Base-by-base conservation (phyloP, 1,284 basidiomycete species). In the Cryptococcus depauperatus region DNA sequence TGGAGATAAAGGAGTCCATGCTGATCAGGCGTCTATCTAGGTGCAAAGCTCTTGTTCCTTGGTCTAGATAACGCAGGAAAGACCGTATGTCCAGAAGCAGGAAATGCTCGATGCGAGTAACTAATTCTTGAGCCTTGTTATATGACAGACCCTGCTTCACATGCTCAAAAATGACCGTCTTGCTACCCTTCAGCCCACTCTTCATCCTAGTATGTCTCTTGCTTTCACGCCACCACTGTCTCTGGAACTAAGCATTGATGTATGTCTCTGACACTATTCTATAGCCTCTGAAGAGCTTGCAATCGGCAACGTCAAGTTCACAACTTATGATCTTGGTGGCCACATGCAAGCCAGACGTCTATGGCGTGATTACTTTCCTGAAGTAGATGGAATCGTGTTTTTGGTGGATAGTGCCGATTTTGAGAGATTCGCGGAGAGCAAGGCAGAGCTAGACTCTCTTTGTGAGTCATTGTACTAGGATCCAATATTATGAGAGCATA, bases 81-180 rank as follows among this genome's bases (percentile, higher is more conserved):
- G 80, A 99, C 95, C 54, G 93, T 96, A 59, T 51, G 83, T 68
- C 45, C 29, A 48, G 35, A 50, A 29, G 8, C 13, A 21, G 4
- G 19, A 3, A 22, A 23, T 44, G 18, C 25, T 16, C 19, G 21
- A 21, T n/a, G 8, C 21, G 13, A 25, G 23, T 26, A 16, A 35
- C 32, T 27, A 21, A 19, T 22, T 18, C 44, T 44, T 16, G 34
- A 11, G 22, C 2, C 25, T 43, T 48, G 37, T n/a, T 16, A 13
- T 47, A 2, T n/a, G 38, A 37, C 64, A 98, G 92, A 98, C 95
- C 33, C 79, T 98, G 43, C 75, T 98, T 59, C 95, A 99, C 75
- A 98, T 98, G 95, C 79, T 99, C 67, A 99, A 99, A 80, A 99
- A 98, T 66, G 95, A 98, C 77, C 81, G 95, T 61, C 79, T 98